phyloP scores from a whole-genome alignment of 345 rosid species.

The Combretum micranthum region DNA sequence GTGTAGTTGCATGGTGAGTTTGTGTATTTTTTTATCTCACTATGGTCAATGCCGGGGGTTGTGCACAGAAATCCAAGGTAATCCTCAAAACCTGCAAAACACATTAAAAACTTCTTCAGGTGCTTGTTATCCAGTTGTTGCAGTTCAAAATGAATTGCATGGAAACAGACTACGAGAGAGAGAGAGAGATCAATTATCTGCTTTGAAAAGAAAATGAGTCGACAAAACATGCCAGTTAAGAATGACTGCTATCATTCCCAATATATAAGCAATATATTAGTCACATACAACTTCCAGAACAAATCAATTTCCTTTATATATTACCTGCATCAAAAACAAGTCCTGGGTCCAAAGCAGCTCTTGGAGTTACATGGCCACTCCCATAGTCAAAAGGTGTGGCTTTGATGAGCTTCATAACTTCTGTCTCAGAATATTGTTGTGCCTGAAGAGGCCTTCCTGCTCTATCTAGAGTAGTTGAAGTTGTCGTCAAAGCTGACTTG shows the following conservation, averaged over 20 bases:
- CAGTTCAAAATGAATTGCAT: neutral
- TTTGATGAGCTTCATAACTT: slow-evolving; percentile 56
- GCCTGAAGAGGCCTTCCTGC: slow-evolving; percentile 94
- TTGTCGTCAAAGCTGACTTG: slow-evolving; percentile 94
- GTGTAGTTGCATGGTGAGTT: slow-evolving; percentile 65
- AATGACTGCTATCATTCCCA: too few relatives aligned
- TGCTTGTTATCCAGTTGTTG: neutral
- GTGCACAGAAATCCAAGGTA: slow-evolving; percentile 94
- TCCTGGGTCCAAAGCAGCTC: slow-evolving; percentile 96
- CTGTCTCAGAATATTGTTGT: slow-evolving; percentile 81
- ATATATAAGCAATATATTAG: too few relatives aligned
- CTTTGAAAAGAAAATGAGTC: too few relatives aligned
- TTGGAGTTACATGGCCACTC: slow-evolving; percentile 93
- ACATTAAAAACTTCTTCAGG: neutral
- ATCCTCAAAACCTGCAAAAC: slow-evolving; percentile 63
- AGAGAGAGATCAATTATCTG: too few relatives aligned
- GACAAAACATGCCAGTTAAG: too few relatives aligned
- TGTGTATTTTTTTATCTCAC: slow-evolving; percentile 77
- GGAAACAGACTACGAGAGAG: too few relatives aligned
- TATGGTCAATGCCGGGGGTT: slow-evolving; percentile 71
- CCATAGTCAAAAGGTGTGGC: slow-evolving; percentile 98
- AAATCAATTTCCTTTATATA: neutral
- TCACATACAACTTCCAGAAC: too few relatives aligned
- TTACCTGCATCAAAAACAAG: slow-evolving; percentile 91
- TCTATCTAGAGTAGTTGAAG: slow-evolving; percentile 72